These are phyloP conservation scores for Rubroshorea leprosula DNA, from an alignment of 345 rosid genomes.

Conservation along the genomic window DNA sequence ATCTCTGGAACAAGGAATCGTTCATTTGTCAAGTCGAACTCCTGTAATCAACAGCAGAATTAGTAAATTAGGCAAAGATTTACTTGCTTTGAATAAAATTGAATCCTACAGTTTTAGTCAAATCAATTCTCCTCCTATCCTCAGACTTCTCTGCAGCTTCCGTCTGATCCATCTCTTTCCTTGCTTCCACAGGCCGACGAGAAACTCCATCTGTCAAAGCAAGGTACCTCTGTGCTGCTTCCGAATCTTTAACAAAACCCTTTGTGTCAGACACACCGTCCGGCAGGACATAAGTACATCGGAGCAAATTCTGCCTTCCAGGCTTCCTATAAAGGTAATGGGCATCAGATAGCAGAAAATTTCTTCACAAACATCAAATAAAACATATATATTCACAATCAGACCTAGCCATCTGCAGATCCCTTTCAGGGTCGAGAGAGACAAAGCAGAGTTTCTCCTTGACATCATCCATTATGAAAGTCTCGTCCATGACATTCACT, in stretches of 20 bases:
- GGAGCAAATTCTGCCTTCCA: conserved; percentile 50
- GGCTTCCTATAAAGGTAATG: conserved; percentile 34
- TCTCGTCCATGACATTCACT: conserved; percentile 79
- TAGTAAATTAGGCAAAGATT: neutral
- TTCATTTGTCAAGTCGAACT: conserved; percentile 88
- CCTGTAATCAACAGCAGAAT: conserved; percentile 42
- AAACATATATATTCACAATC: neutral
- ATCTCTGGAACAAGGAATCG: conserved; percentile 94
- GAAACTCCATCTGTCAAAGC: conserved; percentile 19
- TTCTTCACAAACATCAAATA: neutral
- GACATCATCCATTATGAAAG: conserved; percentile 81
- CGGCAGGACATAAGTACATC: conserved; percentile 81
- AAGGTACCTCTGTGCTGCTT: conserved; percentile 50
- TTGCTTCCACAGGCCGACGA: conserved; percentile 14
- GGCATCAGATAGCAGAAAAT: neutral
- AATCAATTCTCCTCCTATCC: conserved; percentile 56
- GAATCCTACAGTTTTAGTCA: conserved; percentile 54
- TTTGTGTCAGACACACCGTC: conserved; percentile 71
- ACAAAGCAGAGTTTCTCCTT: conserved; percentile 94
- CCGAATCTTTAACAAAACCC: conserved; percentile 76
- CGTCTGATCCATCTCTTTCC: conserved; percentile 22
- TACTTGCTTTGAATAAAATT: neutral
- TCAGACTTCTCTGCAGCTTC: conserved; percentile 29
- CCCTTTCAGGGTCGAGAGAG: conserved; percentile 68
- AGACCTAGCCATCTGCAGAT: conserved; percentile 56